phyloP scores from a whole-genome alignment of 2,329 filamentous ascomycete species.

The Chrysoporthe puriensis region DNA sequence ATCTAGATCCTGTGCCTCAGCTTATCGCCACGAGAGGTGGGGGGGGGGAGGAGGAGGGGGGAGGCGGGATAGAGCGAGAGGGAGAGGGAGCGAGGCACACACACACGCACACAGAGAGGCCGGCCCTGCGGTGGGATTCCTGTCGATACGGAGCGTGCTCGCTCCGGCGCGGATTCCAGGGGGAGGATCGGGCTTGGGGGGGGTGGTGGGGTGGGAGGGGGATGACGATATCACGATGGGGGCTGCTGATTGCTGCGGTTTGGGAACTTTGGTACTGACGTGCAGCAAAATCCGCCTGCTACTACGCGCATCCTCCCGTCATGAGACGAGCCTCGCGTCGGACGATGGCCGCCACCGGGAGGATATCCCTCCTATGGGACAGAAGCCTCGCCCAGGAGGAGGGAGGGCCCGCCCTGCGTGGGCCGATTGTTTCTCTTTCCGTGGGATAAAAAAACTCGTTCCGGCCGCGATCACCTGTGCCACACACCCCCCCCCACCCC shows the following conservation, averaged over 20 bases:
- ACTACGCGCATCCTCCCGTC: too few species aligned
- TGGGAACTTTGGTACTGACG: conserved; percentile 1
- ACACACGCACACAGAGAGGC: neutral
- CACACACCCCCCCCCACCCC: too few species aligned
- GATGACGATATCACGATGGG: neutral
- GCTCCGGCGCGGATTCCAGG: conserved; percentile 9
- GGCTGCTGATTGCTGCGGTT: neutral
- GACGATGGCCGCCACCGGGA: too few species aligned
- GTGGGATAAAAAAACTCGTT: neutral
- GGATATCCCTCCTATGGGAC: too few species aligned
- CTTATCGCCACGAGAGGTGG: neutral
- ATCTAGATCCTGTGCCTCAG: conserved; percentile 12
- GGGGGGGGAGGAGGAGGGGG: neutral
- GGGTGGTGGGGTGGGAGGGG: neutral
- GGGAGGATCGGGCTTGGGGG: neutral
- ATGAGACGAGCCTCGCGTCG: too few species aligned
- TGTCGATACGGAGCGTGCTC: neutral
- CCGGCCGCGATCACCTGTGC: neutral
- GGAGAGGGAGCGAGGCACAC: neutral
- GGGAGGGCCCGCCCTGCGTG: too few species aligned
- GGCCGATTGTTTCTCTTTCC: neutral
- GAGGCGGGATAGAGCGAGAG: neutral
- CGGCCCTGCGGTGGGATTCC: neutral
- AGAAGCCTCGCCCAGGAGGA: too few species aligned
- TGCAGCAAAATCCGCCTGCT: neutral